Conservation (phyloP, 345 rosid species). For the Eucalyptus leucophloia region DNA sequence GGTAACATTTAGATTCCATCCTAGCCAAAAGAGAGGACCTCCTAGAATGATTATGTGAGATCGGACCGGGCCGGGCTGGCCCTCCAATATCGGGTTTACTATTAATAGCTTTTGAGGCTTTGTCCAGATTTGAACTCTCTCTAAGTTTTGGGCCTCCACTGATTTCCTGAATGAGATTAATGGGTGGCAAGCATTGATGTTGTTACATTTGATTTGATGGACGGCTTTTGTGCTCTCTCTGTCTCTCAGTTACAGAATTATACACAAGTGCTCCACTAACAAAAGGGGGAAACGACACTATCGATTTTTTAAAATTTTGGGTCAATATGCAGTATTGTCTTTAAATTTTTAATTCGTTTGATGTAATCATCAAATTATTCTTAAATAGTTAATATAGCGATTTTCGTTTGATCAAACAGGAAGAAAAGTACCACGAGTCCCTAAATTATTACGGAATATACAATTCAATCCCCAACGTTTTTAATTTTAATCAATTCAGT, state of each 20-base stretch:
- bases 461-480: not conserved
- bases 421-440: not conserved
- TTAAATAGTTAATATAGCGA: rapidly evolving
- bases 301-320: not conserved
- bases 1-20: not conserved
- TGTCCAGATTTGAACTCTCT: not conserved
- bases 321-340: rapidly evolving
- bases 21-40: not conserved
- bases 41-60: not conserved
- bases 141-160: not conserved
- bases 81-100: not conserved
- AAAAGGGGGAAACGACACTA: not conserved
- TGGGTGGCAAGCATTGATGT: not conserved
- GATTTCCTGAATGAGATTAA: not conserved
- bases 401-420: not conserved
- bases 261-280: not conserved
- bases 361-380: not conserved
- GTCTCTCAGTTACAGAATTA: not conserved
- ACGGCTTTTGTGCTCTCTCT: not conserved
- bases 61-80: not conserved
- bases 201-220: not conserved
- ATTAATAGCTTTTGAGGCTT: not conserved
- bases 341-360: rapidly evolving
- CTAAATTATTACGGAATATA: not conserved
- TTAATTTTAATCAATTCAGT: not conserved